These are phyloP conservation scores for Leishmania turanica DNA, from an alignment of 208 protist genomes.

Conservation along the genomic window DNA sequence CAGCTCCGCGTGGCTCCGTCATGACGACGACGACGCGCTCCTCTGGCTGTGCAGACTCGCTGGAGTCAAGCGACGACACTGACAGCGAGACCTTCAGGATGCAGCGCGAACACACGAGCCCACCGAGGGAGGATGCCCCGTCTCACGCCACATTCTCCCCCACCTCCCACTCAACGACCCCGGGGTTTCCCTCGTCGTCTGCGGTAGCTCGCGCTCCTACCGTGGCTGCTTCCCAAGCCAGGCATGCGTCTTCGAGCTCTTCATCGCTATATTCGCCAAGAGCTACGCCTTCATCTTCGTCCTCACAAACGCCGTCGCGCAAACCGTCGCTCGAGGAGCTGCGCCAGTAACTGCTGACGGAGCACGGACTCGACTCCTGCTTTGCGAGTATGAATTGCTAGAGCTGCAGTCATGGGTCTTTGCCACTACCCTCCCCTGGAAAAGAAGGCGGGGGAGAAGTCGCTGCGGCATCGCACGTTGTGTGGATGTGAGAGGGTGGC, in stretches of 20 bases:
- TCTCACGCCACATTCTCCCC: neutral
- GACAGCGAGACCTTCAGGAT: neutral
- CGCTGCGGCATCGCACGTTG: neutral
- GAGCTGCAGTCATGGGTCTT: neutral
- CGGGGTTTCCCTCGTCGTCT: neutral
- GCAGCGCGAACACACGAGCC: neutral
- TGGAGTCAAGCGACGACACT: conserved; percentile 2
- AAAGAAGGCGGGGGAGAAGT: neutral
- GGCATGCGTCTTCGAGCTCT: conserved; percentile 5
- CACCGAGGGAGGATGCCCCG: neutral
- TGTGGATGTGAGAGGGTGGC: neutral
- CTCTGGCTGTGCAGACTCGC: conserved; percentile 9
- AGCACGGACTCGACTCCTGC: conserved; percentile 8
- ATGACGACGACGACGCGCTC: neutral
- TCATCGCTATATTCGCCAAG: neutral
- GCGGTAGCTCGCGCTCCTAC: neutral
- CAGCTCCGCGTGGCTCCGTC: neutral
- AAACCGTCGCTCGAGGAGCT: conserved; percentile 11
- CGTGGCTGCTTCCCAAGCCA: neutral
- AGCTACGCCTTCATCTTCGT: neutral
- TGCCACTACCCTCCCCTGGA: neutral
- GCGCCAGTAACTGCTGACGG: conserved; percentile 13
- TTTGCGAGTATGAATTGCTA: conserved; percentile 5
- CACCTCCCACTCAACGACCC: conserved; percentile 2
- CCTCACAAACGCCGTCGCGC: neutral